Percentiles rank a stretch among this genome's conserved stretches.
Conservation (phyloP, 768 basidiomycete species). For the Tulasnella sp. region DNA sequence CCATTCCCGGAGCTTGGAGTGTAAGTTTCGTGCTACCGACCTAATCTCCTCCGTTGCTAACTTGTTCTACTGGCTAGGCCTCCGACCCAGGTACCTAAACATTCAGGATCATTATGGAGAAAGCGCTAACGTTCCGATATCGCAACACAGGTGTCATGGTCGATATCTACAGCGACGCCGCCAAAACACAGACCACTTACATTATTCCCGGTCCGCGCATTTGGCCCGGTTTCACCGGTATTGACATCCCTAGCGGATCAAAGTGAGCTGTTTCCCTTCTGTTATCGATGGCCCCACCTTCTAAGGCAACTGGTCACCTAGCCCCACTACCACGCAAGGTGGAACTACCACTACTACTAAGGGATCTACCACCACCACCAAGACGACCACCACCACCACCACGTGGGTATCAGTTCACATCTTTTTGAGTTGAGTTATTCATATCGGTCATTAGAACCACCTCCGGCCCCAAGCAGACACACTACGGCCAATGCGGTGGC, state of each 20-base stretch:
- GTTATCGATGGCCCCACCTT: too few relatives aligned
- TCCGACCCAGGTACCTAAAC: not conserved
- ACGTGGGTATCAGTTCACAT: not conserved
- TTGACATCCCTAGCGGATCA: not conserved
- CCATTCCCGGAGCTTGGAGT: constrained; percentile 35
- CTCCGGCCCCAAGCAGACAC: constrained; percentile 9
- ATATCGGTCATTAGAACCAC: not conserved
- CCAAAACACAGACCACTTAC: constrained; percentile 32
- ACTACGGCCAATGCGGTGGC: constrained; percentile 30
- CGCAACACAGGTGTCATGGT: constrained; percentile 32
- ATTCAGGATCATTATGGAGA: not conserved
- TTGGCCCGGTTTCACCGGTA: constrained; percentile 28
- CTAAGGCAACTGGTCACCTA: not conserved
- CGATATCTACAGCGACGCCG: constrained; percentile 31
- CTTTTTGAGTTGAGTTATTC: not conserved
- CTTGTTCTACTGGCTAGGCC: not conserved
- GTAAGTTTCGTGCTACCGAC: not conserved
- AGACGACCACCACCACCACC: not conserved
- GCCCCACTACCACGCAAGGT: not conserved
- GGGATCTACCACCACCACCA: constrained; percentile 1
- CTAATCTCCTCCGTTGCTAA: not conserved
- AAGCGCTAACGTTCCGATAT: not conserved
- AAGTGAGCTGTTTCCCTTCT: not conserved
- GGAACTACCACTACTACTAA: not conserved
- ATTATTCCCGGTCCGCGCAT: constrained; percentile 31